Conservation (phyloP, 257 asterid species). For the Lantana camara region DNA sequence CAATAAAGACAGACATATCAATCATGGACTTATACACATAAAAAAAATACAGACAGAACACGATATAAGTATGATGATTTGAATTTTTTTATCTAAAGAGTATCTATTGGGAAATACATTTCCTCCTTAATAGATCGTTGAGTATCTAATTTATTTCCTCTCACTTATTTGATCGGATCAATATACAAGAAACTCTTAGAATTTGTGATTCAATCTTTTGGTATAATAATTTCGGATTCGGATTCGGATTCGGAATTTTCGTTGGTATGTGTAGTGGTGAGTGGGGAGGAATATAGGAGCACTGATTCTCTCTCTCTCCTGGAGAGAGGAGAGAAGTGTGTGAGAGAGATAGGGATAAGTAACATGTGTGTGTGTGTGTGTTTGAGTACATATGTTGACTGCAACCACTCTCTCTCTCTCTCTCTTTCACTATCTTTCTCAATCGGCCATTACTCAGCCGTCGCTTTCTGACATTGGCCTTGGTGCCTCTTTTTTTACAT, state of each 20-base stretch:
- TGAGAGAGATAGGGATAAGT: conserved; percentile 7
- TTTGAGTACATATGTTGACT: conserved; percentile 45
- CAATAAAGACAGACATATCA: no score
- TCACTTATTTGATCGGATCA: no score
- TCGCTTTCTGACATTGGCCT: conserved; percentile 40
- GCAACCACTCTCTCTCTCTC: conserved; percentile 37
- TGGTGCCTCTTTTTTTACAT: conserved; percentile 10
- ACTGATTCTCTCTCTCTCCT: conserved; percentile 30
- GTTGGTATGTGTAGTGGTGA: conserved; percentile 26
- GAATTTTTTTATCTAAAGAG: no score
- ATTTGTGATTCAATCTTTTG: no score
- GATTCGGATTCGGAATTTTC: conserved; percentile 18
- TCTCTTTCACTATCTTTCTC: not conserved
- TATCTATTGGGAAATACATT: no score
- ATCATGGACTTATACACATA: no score
- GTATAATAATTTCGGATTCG: no score
- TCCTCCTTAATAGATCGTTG: no score
- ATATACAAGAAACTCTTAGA: no score
- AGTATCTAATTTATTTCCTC: no score
- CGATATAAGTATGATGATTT: no score
- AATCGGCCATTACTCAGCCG: conserved; percentile 32
- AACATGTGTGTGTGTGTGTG: conserved; percentile 1
- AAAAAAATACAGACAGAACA: no score
- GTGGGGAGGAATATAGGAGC: conserved; percentile 38
- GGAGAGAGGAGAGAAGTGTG: not conserved